Evolutionary conservation across 257 asterid species (phyloP), one percentile per base, ranked within the genome.

Genomic region (Nemophila menziesii): DNA sequence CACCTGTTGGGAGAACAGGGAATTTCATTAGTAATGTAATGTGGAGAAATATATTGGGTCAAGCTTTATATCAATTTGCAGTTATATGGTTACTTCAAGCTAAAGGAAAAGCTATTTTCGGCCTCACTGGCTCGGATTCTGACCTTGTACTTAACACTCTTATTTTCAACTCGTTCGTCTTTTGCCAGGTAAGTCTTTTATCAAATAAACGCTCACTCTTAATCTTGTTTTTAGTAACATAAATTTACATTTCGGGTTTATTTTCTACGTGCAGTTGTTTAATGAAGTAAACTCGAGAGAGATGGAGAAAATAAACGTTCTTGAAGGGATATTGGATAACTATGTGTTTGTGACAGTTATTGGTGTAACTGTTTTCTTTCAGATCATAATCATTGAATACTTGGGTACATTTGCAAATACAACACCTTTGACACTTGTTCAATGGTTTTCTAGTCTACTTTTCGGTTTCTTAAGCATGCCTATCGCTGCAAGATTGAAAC

Each of bases 31-130:
- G 64, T 20, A 58, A 55, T 20, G 77, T 84, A 22, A 89, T 89
- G 98, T 89, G 95, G 98, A 81, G 98, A 67, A 89, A 89, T 69
- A 76, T 89, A 61, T 51, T 84, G 54, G 98, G 98, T 8, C 98
- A 84, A 58, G 74, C 95, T 3, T 10, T 89, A 17, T 89, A 78
- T 44, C 98, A 89, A 70, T 78, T 89, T 43, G 5, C 74, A 16
- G 71, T 89, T 10, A 78, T 89, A 56, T 75, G 84, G 82, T 70
- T 89, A 66, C 94, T 89, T 49, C 95, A 89, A 47, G 59, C 70
- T 4, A 58, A 39, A 20, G 98, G 95, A 1, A 80, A 78, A 63
- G 55, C 73, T 0, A 12, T 78, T 8, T 78, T 89, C 53, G 56
- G 68, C 49, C 76, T 89, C 23, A 53, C 52, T 19, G 60, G 70